Conservation (phyloP, 2,329 filamentous ascomycete genomes). For the Aspergillus fructus region DNA sequence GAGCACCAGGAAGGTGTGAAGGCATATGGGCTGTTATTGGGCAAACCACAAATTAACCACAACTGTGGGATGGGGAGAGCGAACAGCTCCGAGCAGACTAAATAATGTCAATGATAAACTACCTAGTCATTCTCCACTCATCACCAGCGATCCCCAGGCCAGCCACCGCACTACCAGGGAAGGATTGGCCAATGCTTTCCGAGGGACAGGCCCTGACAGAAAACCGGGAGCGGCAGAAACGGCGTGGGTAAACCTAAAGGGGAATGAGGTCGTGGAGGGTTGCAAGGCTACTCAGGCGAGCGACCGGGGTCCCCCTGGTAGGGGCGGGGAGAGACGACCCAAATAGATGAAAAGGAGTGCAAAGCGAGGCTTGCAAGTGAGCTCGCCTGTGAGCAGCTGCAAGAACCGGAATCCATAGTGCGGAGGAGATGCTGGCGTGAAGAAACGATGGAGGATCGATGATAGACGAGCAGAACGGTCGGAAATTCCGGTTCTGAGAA, state of each 20-base stretch:
- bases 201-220: slow-evolving; percentile 23
- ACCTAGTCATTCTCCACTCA: too few relatives aligned
- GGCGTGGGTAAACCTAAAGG: slow-evolving; percentile 17
- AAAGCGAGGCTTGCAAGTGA: too few relatives aligned
- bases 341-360: too few relatives aligned
- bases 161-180: slow-evolving; percentile 11
- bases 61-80: background rate
- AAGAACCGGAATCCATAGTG: too few relatives aligned
- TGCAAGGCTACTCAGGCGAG: background rate
- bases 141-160: slow-evolving; percentile 14
- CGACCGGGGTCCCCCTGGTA: too few relatives aligned
- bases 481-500: too few relatives aligned
- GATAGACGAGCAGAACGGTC: too few relatives aligned
- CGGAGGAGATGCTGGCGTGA: too few relatives aligned
- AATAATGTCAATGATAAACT: too few relatives aligned
- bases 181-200: slow-evolving; percentile 22
- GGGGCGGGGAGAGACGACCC: too few relatives aligned
- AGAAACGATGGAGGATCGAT: too few relatives aligned
- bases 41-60: background rate
- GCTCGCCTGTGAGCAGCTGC: too few relatives aligned
- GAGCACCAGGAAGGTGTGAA: background rate
- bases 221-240: slow-evolving; percentile 26
- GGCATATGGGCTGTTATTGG: background rate
- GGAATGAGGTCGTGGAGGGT: slow-evolving; percentile 8
- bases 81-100: slow-evolving; percentile 4